Evolutionary conservation across 495 filamentous ascomycete genomes (phyloP).

Genomic region (Annulohypoxylon bovei): DNA sequence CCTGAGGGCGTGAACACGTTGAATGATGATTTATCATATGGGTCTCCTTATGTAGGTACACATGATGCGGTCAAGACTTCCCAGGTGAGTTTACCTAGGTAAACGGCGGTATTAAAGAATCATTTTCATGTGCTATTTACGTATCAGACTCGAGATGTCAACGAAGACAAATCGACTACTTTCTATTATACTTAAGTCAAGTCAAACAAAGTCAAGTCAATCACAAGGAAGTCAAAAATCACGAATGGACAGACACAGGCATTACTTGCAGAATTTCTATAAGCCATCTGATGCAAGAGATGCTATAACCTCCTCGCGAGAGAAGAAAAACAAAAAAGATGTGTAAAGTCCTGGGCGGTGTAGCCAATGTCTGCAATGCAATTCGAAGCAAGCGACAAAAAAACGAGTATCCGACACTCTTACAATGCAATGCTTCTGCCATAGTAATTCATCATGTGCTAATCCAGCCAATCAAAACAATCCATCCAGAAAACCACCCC

Average conservation of each 20-base stretch:
- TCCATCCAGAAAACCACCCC: slow-evolving; percentile 4
- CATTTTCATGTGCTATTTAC: neutral
- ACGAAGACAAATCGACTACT: neutral
- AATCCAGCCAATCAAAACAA: slow-evolving; percentile 1
- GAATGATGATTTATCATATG: neutral
- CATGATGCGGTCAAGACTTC: neutral
- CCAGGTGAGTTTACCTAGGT: neutral
- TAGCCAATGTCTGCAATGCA: slow-evolving; percentile 25
- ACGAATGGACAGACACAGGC: neutral
- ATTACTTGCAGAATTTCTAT: slow-evolving; percentile 3
- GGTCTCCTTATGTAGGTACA: neutral
- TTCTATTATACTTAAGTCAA: neutral
- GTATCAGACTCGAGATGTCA: no score
- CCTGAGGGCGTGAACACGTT: slow-evolving; percentile 1
- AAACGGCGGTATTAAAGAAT: neutral
- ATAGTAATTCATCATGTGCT: slow-evolving; percentile 12
- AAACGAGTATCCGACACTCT: slow-evolving; percentile 26
- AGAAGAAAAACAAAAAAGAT: slow-evolving; percentile 12
- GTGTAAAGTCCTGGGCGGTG: no score
- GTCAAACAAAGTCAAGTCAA: neutral
- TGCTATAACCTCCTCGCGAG: slow-evolving; percentile 11
- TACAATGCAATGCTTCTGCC: slow-evolving; percentile 36
- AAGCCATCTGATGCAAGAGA: slow-evolving; percentile 29
- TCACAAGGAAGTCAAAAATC: neutral
- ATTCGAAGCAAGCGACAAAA: neutral